Base-by-base conservation (phyloP, 169 alveolate genomes). In the Cyclospora cayetanensis region DNA sequence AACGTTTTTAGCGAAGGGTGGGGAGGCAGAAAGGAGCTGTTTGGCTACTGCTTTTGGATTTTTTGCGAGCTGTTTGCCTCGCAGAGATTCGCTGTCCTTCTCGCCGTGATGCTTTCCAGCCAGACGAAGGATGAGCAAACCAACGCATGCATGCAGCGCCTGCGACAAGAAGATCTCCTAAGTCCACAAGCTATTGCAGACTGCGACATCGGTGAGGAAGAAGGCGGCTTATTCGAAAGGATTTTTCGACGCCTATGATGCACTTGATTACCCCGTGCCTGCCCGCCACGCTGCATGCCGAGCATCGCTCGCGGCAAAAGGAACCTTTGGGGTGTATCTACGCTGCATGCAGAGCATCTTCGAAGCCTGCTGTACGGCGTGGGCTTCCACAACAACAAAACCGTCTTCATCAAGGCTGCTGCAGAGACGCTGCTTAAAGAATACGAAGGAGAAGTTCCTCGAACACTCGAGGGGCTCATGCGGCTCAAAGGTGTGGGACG, bases 401-500 rank as follows among this genome's bases (percentile, higher is more conserved):
- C 99, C 4, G 96, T 95, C 79, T 96, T 97, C 90, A 93, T 98
- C 29, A 97, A 97, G 85, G 95, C 96, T 52, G 95, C 97, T 4
- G 95, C 99, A 0, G 95, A 96, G 80, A 96, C 96, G 20, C 91
- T 98, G 18, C 87, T 94, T 53, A 96, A 97, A 4, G 88, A 97
- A 66, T 97, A 95, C 86, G 95, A 97, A 31, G 99, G 98, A 12
- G 97, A 95, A 72, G 97, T 98, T 2, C 99, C 99, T 4, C 94
- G 95, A 60, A 95, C 94, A 43, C 93, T 94, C 66, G 97, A 98
- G 70, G 98, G 93, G 34, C 91, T 98, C 50, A 94, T 96, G 22
- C 90, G 94, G 70, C 95, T 98, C 18, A 99, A 98, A 31, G 99
- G 99, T 20, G 97, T 98, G 50, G 99, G 99, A 22, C 98, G 98